Percentiles rank a stretch among this genome's conserved stretches.
phyloP scores from a whole-genome alignment of 1,284 basidiomycete genomes.

The Ceratobasidium sp. region DNA sequence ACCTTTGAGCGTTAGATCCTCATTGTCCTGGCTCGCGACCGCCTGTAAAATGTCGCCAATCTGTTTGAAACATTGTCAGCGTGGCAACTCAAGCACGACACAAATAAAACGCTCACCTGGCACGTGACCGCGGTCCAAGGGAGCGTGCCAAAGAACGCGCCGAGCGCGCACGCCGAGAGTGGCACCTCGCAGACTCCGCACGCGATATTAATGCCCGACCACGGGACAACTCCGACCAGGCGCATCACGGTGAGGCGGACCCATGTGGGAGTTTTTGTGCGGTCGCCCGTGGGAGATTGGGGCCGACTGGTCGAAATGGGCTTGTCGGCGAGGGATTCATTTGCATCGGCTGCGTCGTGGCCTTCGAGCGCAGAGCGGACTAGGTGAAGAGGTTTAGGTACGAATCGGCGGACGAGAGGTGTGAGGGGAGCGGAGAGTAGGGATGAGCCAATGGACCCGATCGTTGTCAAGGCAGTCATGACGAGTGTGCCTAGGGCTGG shows the following conservation, averaged over 20 bases:
- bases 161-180: conserved; percentile 76
- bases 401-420: conserved; percentile 79
- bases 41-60: conserved; percentile 86
- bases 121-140: conserved; percentile 89
- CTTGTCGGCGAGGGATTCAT: background rate
- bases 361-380: conserved; percentile 75
- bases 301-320: background rate
- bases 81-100: conserved; percentile 1
- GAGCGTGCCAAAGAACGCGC: conserved; percentile 80
- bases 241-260: conserved; percentile 84
- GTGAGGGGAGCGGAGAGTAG: conserved; percentile 82
- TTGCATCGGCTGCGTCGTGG: conserved; percentile 51
- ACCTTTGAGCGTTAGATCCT: conserved; percentile 71
- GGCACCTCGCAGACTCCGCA: conserved; percentile 88
- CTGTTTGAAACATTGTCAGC: conserved; percentile 52
- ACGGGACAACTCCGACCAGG: conserved; percentile 89
- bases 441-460: conserved; percentile 83
- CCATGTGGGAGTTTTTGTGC: conserved; percentile 70
- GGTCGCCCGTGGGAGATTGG: background rate
- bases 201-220: conserved; percentile 94
- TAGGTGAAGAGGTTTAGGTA: conserved; percentile 85
- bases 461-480: conserved; percentile 81
- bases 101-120: conserved; percentile 62
- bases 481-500: conserved; percentile 81
- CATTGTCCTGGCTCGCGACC: conserved; percentile 56